A percentile compares a stretch with the other conserved stretches of the same genome.
Conservation (phyloP, 2,329 filamentous ascomycete genomes). For the Fusarium beomiforme region DNA sequence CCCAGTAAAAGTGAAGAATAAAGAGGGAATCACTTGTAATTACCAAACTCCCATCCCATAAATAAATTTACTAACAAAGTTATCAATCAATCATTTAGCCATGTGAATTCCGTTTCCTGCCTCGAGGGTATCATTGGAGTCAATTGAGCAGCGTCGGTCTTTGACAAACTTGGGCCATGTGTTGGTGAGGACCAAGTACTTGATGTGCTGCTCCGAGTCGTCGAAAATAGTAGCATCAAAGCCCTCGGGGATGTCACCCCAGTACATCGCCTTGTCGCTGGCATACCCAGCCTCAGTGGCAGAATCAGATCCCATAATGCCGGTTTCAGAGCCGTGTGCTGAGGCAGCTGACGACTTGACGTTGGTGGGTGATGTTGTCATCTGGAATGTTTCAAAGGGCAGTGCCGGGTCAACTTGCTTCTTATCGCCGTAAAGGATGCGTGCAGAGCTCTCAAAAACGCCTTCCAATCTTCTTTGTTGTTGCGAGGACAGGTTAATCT, state of each 20-base stretch:
- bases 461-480: constrained; percentile 64
- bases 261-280: constrained; percentile 47
- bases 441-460: constrained; percentile 66
- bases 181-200: constrained; percentile 74
- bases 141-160: constrained; percentile 50
- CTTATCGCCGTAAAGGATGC: constrained; percentile 55
- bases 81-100: background rate
- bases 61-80: constrained; percentile 1
- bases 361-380: constrained; percentile 28
- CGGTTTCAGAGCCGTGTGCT: constrained; percentile 36
- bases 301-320: constrained; percentile 31
- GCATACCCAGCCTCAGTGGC: constrained; percentile 21
- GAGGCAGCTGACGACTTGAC: constrained; percentile 33
- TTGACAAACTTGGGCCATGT: constrained; percentile 72
- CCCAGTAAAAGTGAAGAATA: background rate
- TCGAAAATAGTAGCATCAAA: constrained; percentile 69
- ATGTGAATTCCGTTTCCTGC: constrained; percentile 26
- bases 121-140: constrained; percentile 41
- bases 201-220: constrained; percentile 67
- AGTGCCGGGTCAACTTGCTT: constrained; percentile 53
- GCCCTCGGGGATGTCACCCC: constrained; percentile 57
- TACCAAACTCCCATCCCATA: constrained; percentile 28
- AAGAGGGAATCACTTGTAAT: constrained; percentile 28
- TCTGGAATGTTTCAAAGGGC: constrained; percentile 54
- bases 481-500: constrained; percentile 70